phyloP scores from a whole-genome alignment of 192 early-diverging fungal species.

The Coemansia sp. region DNA sequence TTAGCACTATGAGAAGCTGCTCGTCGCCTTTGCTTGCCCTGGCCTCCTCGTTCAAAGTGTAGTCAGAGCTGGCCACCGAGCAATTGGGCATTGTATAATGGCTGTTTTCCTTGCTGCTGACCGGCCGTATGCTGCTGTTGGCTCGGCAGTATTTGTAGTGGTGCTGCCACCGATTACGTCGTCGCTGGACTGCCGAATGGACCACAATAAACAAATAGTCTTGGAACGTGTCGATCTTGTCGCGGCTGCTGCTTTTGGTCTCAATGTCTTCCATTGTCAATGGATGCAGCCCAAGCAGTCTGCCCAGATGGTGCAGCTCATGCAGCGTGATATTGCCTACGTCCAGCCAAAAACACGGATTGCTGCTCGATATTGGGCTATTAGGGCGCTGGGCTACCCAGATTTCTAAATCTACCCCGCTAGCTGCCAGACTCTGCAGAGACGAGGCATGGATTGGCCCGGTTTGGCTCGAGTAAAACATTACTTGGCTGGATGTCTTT shows the following conservation, averaged over 20 bases:
- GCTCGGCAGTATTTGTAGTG: conserved; percentile 13
- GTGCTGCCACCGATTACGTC: conserved; percentile 6
- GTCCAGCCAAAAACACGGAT: conserved; percentile 71
- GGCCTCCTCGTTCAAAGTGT: neutral
- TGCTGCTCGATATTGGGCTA: neutral
- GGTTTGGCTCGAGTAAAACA: conserved; percentile 38
- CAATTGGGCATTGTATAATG: neutral
- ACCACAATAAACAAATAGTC: conserved; percentile 66
- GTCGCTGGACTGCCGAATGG: conserved; percentile 22
- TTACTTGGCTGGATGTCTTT: conserved; percentile 7
- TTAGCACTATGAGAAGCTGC: conserved; percentile 32
- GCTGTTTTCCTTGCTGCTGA: neutral
- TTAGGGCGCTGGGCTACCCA: neutral
- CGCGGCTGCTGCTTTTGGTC: conserved; percentile 74
- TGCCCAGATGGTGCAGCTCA: conserved; percentile 60
- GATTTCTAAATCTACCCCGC: conserved; percentile 11
- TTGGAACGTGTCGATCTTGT: conserved; percentile 76
- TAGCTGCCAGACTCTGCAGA: conserved; percentile 11
- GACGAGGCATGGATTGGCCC: conserved; percentile 19
- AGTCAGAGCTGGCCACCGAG: neutral
- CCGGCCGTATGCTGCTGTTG: conserved; percentile 14
- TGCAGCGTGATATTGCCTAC: conserved; percentile 52
- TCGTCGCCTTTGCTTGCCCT: neutral
- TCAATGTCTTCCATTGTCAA: conserved; percentile 86
- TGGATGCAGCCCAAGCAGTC: conserved; percentile 73